These are phyloP conservation scores for Huntiella savannae DNA, from an alignment of 2,329 filamentous ascomycete species.

Conservation along the genomic window DNA sequence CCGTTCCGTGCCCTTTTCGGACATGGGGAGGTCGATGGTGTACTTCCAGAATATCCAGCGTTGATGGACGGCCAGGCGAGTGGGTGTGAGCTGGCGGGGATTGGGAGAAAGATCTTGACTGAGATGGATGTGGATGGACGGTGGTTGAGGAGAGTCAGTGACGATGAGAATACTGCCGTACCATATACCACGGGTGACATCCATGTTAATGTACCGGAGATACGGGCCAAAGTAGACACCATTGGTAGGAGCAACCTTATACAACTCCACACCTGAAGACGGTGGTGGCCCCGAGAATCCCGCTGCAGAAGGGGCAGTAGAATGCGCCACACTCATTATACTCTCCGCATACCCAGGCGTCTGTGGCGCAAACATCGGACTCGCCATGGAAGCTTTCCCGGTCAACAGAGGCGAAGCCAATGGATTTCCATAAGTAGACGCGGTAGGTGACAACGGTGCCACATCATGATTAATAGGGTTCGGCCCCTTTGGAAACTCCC, in stretches of 20 bases:
- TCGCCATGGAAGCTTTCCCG: conserved; percentile 35
- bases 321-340: conserved; percentile 61
- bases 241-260: conserved; percentile 83
- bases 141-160: conserved; percentile 77
- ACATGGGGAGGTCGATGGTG: conserved; percentile 77
- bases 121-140: conserved; percentile 87
- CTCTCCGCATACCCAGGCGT: conserved; percentile 72
- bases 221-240: conserved; percentile 97
- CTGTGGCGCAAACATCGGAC: conserved; percentile 66
- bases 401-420: conserved; percentile 49
- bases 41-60: conserved; percentile 94
- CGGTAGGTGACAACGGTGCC: conserved; percentile 63
- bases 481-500: conserved; percentile 95
- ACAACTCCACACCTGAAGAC: conserved; percentile 76
- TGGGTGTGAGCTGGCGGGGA: conserved; percentile 65
- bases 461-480: conserved; percentile 74
- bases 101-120: conserved; percentile 84
- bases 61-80: conserved; percentile 73
- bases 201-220: conserved; percentile 91
- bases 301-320: conserved; percentile 55
- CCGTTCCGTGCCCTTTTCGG: conserved; percentile 57
- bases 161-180: conserved; percentile 84
- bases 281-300: conserved; percentile 82
- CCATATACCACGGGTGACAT: conserved; percentile 79
- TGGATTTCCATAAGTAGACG: conserved; percentile 57